Percentiles rank a stretch among this genome's conserved stretches.
Evolutionary conservation across 306 rosid genomes (phyloP).

Genomic region (Ochetophila trinervis): DNA sequence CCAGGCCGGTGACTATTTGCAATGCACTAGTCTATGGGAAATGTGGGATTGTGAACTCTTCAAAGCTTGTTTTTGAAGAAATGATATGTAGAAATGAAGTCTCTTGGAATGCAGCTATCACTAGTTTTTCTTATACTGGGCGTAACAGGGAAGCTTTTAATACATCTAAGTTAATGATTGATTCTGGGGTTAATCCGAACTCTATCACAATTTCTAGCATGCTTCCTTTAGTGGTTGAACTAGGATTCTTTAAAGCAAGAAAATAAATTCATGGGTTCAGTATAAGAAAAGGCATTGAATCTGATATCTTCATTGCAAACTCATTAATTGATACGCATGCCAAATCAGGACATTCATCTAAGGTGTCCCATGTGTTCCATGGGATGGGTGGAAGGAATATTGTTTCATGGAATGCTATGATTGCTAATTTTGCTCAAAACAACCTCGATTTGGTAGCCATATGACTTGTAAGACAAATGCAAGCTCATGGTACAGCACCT

Average conservation of each 20-base stretch:
- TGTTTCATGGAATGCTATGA: conserved; percentile 93
- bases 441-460: conserved; percentile 58
- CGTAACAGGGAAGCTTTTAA: conserved; percentile 42
- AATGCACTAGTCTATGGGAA: conserved; percentile 80
- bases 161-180: conserved; percentile 58
- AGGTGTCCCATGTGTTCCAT: conserved; percentile 55
- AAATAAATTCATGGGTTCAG: conserved; percentile 71
- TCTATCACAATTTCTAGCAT: conserved; percentile 66
- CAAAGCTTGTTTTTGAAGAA: conserved; percentile 60
- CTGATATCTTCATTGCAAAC: conserved; percentile 64
- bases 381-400: conserved; percentile 50
- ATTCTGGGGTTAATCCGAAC: conserved; percentile 53
- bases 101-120: conserved; percentile 80
- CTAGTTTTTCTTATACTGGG: conserved; percentile 59
- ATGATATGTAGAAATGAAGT: conserved; percentile 63
- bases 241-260: conserved; percentile 46
- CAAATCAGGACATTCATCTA: conserved; percentile 51
- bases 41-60: conserved; percentile 58
- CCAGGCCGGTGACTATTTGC: conserved; percentile 50
- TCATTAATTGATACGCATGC: conserved; percentile 81
- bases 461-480: conserved; percentile 63
- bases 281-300: conserved; percentile 48
- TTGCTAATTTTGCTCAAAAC: conserved; percentile 78
- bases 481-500: conserved; percentile 54
- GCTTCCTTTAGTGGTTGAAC: conserved; percentile 67